Conservation (phyloP, 2,329 filamentous ascomycete species). For the Penicillium hordei region DNA sequence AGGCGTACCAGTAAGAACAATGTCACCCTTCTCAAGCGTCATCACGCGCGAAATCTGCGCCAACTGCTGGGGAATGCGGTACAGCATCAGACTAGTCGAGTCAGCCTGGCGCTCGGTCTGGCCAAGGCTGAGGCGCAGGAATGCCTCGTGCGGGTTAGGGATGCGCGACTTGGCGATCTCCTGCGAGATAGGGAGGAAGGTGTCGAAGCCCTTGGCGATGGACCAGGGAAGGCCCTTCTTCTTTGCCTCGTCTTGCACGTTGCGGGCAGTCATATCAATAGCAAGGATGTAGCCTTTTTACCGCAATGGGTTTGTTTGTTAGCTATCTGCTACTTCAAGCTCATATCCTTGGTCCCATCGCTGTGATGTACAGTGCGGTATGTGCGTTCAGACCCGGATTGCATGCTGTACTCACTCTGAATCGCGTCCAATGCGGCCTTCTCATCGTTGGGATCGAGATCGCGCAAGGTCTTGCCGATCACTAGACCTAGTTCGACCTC, state of each 20-base stretch:
- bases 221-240: constrained; percentile 94
- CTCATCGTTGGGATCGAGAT: constrained; percentile 72
- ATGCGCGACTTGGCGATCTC: constrained; percentile 78
- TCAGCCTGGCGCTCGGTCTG: constrained; percentile 75
- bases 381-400: not conserved
- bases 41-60: constrained; percentile 93
- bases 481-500: constrained; percentile 92
- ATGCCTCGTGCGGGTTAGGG: constrained; percentile 81
- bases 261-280: constrained; percentile 97
- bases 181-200: constrained; percentile 84
- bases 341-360: not conserved
- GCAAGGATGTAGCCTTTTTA: constrained; percentile 74
- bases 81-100: constrained; percentile 91
- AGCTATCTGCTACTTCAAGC: not conserved
- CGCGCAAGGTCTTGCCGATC: constrained; percentile 75
- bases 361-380: not conserved
- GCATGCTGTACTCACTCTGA: constrained; percentile 55
- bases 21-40: constrained; percentile 87
- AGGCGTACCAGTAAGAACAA: constrained; percentile 94
- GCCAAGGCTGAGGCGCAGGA: constrained; percentile 85
- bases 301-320: not conserved
- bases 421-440: constrained; percentile 79
- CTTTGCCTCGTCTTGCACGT: constrained; percentile 95
- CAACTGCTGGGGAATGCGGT: constrained; percentile 81
- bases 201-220: constrained; percentile 97